These are phyloP conservation scores for Trametes polyzona DNA, from an alignment of 1,284 basidiomycete genomes.

Conservation along the genomic window DNA sequence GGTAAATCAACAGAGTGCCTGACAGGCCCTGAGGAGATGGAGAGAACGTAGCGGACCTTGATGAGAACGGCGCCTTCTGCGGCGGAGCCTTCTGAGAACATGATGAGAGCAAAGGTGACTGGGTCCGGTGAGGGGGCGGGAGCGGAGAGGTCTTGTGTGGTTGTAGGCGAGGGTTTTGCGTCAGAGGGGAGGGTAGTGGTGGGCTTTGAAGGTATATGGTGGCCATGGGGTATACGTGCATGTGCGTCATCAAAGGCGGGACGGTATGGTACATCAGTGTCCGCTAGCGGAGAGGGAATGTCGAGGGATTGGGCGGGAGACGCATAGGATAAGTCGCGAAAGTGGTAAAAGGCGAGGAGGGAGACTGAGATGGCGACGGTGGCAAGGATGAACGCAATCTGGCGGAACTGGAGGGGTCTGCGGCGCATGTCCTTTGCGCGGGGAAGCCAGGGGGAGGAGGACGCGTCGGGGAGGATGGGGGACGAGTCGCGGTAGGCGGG, in stretches of 20 bases:
- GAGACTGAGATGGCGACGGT: constrained; percentile 17
- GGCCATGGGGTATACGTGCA: constrained; percentile 11
- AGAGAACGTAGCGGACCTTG: constrained; percentile 39
- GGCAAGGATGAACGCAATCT: constrained; percentile 13
- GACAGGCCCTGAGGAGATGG: background rate
- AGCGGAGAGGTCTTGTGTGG: background rate
- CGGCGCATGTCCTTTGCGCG: constrained; percentile 19
- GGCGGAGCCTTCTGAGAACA: constrained; percentile 49
- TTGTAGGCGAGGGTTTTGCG: background rate
- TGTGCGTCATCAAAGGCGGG: constrained; percentile 4
- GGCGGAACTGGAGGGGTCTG: constrained; percentile 21
- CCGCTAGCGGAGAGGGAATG: background rate
- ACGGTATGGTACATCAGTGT: background rate
- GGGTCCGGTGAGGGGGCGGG: constrained; percentile 28
- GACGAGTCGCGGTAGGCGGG: constrained; percentile 19
- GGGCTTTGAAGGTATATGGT: constrained; percentile 3
- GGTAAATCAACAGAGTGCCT: background rate
- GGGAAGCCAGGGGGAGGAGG: constrained; percentile 14
- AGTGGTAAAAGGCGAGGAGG: constrained; percentile 16
- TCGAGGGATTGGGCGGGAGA: constrained; percentile 1
- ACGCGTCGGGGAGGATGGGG: constrained; percentile 7
- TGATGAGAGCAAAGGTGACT: constrained; percentile 48
- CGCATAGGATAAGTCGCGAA: background rate
- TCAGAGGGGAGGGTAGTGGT: background rate
- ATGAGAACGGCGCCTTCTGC: constrained; percentile 48